These are phyloP conservation scores for Zymoseptoria ardabiliae DNA, from an alignment of 2,329 filamentous ascomycete genomes.

Conservation along the genomic window DNA sequence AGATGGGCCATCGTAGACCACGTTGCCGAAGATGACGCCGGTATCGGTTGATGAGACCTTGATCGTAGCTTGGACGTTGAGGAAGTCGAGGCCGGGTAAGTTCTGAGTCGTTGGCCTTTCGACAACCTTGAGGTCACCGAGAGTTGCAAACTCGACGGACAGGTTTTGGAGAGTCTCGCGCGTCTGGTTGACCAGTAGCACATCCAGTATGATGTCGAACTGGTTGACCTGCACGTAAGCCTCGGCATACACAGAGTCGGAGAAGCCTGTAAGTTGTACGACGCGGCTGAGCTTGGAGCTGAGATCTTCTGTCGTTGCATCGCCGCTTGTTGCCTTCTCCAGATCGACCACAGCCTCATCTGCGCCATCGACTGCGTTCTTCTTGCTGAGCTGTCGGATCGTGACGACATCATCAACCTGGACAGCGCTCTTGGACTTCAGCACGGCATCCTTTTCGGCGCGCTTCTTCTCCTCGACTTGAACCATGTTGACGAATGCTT, in stretches of 20 bases:
- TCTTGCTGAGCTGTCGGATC: slow-evolving; percentile 89
- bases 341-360: slow-evolving; percentile 86
- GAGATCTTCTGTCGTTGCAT: slow-evolving; percentile 74
- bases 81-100: slow-evolving; percentile 88
- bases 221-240: slow-evolving; percentile 98
- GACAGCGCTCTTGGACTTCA: slow-evolving; percentile 87
- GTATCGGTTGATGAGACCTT: slow-evolving; percentile 98
- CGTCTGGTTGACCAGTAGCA: slow-evolving; percentile 94
- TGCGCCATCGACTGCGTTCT: slow-evolving; percentile 67
- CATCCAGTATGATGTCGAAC: slow-evolving; percentile 95
- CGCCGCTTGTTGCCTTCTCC: slow-evolving; percentile 88
- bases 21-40: slow-evolving; percentile 96
- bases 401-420: slow-evolving; percentile 93
- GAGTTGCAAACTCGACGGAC: slow-evolving; percentile 95
- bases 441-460: slow-evolving; percentile 83
- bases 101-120: slow-evolving; percentile 96
- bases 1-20: slow-evolving; percentile 90
- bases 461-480: slow-evolving; percentile 97
- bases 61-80: slow-evolving; percentile 97
- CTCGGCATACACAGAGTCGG: slow-evolving; percentile 96
- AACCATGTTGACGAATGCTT: slow-evolving; percentile 95
- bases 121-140: slow-evolving; percentile 95
- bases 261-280: slow-evolving; percentile 96
- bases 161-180: slow-evolving; percentile 94
- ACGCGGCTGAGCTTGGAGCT: slow-evolving; percentile 92